Conservation (phyloP, 1,139 yeast genomes). For the Meyerozyma carpophila region DNA sequence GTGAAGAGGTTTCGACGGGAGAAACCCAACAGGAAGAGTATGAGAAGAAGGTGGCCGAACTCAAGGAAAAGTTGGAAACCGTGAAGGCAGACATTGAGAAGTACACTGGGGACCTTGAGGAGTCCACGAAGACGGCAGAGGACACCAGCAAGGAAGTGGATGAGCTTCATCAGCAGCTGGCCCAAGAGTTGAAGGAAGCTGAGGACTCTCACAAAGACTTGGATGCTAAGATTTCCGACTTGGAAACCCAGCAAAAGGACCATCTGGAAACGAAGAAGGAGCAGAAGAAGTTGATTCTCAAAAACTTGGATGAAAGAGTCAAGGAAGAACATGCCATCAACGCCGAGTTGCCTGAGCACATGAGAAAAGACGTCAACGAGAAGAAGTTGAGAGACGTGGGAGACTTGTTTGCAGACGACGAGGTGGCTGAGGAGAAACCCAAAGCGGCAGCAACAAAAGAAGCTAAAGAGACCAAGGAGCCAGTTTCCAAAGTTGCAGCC, state of each 20-base stretch:
- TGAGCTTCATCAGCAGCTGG: constrained; percentile 22
- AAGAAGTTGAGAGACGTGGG: constrained; percentile 35
- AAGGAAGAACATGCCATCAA: constrained; percentile 43
- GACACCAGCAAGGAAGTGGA: constrained; percentile 29
- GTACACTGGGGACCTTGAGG: constrained; percentile 26
- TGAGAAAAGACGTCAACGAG: constrained; percentile 39
- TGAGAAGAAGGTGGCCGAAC: constrained; percentile 28
- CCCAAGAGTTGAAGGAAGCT: constrained; percentile 20
- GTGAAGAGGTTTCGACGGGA: constrained; percentile 29
- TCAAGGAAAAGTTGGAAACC: constrained; percentile 32
- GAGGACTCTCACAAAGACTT: constrained; percentile 17
- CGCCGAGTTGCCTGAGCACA: constrained; percentile 48
- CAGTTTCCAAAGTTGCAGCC: constrained; percentile 6
- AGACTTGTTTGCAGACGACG: constrained; percentile 32
- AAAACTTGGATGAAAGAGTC: constrained; percentile 28
- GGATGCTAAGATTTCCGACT: constrained; percentile 27
- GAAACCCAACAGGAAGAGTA: constrained; percentile 30
- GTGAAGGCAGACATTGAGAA: constrained; percentile 35
- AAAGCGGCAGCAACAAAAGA: too few species aligned
- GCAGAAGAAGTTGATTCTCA: constrained; percentile 30
- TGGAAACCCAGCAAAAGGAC: constrained; percentile 24
- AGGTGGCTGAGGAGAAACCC: constrained; percentile 4
- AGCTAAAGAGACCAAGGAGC: too few species aligned
- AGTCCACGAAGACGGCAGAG: constrained; percentile 24
- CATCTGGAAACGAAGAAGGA: constrained; percentile 24